phyloP scores from a whole-genome alignment of 2,329 filamentous ascomycete genomes.

The Claviceps pazoutovae region DNA sequence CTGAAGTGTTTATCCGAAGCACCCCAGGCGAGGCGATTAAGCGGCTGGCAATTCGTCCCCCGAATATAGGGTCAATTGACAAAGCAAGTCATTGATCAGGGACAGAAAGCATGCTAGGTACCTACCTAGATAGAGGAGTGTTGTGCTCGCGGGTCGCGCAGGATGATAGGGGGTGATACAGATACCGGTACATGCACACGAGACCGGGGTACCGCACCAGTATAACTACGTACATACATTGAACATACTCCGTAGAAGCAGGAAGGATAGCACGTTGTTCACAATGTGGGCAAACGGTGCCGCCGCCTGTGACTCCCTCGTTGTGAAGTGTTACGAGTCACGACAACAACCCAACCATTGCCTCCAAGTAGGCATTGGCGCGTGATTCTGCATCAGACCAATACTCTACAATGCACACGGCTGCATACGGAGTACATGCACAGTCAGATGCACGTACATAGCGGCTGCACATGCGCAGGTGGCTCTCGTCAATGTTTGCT shows the following conservation, averaged over 20 bases:
- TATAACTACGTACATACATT: not conserved
- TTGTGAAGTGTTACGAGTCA: not conserved
- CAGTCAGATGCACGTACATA: not conserved
- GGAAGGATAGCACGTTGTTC: not conserved
- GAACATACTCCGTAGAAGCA: not conserved
- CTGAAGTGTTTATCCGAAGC: not conserved
- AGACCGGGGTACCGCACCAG: not conserved
- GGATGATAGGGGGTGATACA: not conserved
- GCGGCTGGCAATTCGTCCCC: not conserved
- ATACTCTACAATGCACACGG: not conserved
- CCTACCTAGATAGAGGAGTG: not conserved
- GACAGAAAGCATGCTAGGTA: not conserved
- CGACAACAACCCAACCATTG: not conserved
- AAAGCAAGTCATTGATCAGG: not conserved
- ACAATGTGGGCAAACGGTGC: not conserved
- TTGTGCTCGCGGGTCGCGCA: not conserved
- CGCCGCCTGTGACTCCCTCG: not conserved
- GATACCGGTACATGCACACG: not conserved
- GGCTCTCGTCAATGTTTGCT: not conserved
- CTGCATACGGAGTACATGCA: not conserved
- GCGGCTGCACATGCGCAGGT: not conserved
- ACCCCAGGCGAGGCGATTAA: not conserved
- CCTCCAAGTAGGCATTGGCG: not conserved
- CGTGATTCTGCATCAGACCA: not conserved
- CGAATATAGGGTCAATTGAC: no score